These are phyloP conservation scores for Penicillium sclerotiorum DNA, from an alignment of 2,329 filamentous ascomycete genomes.

Conservation along the genomic window DNA sequence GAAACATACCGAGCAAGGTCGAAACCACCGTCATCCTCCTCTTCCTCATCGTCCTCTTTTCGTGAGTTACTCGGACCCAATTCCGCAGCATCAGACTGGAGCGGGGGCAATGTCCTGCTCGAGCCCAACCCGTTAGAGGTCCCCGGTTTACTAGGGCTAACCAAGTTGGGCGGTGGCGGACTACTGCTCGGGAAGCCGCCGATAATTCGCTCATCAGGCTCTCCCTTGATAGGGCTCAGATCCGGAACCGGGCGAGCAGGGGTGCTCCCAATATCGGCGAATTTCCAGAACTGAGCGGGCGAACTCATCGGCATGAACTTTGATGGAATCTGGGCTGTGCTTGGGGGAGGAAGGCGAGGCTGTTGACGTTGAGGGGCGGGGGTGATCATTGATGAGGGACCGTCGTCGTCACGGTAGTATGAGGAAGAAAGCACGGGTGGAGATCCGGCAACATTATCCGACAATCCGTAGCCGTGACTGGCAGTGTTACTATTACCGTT, in stretches of 20 bases:
- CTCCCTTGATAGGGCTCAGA: constrained; percentile 52
- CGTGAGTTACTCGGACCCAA: constrained; percentile 18
- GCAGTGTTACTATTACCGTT: constrained; percentile 28
- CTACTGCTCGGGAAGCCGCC: constrained; percentile 50
- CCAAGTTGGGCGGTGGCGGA: constrained; percentile 50
- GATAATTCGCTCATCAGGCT: constrained; percentile 36
- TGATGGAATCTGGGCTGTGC: constrained; percentile 52
- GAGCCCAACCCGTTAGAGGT: constrained; percentile 34
- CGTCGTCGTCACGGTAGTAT: constrained; percentile 52
- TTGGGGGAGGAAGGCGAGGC: constrained; percentile 51
- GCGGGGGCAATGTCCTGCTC: constrained; percentile 34
- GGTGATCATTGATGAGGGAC: constrained; percentile 50
- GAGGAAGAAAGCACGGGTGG: constrained; percentile 54
- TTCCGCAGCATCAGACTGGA: constrained; percentile 35
- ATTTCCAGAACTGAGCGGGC: constrained; percentile 55
- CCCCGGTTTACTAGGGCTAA: constrained; percentile 48
- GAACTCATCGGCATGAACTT: constrained; percentile 57
- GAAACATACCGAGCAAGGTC: constrained; percentile 48
- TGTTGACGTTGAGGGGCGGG: constrained; percentile 53
- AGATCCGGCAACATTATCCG: constrained; percentile 43
- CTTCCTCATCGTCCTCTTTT: constrained; percentile 38
- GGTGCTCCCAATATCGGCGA: constrained; percentile 50
- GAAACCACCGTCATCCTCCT: constrained; percentile 48
- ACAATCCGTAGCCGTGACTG: constrained; percentile 42
- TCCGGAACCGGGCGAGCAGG: constrained; percentile 47